Evolutionary conservation across 305 asterid genomes (phyloP), one percentile per base, ranked within the genome.

Genomic region (Plantago lanceolata): DNA sequence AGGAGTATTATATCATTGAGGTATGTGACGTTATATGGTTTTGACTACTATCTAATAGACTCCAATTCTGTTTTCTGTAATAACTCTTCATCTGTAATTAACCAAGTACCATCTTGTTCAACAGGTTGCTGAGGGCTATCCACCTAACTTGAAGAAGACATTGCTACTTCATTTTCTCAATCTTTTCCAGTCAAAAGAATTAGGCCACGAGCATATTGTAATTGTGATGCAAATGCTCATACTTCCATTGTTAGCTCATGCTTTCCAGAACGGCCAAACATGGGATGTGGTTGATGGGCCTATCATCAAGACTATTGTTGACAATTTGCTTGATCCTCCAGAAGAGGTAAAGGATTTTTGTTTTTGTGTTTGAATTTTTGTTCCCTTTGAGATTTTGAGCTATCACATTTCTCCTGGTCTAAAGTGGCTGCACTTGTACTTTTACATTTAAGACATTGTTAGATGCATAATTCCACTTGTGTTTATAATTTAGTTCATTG

Each of bases 161-260:
- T 69, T 94, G 78, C 84, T 94, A 31, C 87, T 88, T 67, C 97
- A 90, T 77, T 94, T 94, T 82, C 84, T 94, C 72, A 73, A 76
- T 71, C 90, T 94, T 76, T 90, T 94, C 69, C 96, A 94, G 79
- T 78, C 75, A 57, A 90, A 90, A 76, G 88, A 86, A 65, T 79
- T 90, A 57, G 85, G 89, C 78, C 97, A 83, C 72, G 99, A 94
- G 78, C 99, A 94, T 74, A 79, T 90, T 88, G 99, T 94, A 64
- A 88, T 90, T 53, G 88, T 90, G 31, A 94, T 94, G 96, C 99
- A 94, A 88, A 94, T 94, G 96, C 97, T 94, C 66, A 83, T 94
- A 72, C 96, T 94, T 76, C 99, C 99, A 7, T 88, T 90, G 95
- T 81, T 94, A 75, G 99, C 96, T 71, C 96, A 94, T 77, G 86